Conservation (phyloP, 1,284 basidiomycete species). For the Ustilago esculenta region DNA sequence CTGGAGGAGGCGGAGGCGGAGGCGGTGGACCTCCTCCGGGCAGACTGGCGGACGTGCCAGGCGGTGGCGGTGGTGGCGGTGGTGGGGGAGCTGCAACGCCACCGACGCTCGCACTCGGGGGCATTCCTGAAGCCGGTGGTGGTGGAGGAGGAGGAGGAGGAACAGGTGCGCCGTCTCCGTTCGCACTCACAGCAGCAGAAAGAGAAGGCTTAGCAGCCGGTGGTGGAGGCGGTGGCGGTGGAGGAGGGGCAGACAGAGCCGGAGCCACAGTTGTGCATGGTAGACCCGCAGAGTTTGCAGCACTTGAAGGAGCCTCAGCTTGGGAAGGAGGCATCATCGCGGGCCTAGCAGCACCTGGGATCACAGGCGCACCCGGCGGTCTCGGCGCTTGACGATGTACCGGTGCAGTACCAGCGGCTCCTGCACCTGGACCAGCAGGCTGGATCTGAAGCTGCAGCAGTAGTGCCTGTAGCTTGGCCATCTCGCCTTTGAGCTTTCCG, state of each 20-base stretch:
- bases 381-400: conserved; percentile 38
- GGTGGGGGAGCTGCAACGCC: conserved; percentile 13
- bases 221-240: conserved; percentile 13
- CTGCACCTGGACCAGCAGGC: conserved; percentile 20
- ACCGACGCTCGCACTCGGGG: not conserved
- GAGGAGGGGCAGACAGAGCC: conserved; percentile 8
- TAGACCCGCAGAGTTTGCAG: not conserved
- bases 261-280: not conserved
- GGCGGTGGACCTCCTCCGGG: conserved; percentile 24
- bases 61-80: conserved; percentile 30
- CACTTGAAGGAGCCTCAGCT: not conserved
- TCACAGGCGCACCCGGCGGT: conserved; percentile 31
- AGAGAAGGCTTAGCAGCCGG: not conserved
- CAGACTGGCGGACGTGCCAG: not conserved
- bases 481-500: conserved; percentile 28
- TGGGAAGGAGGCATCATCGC: conserved; percentile 8
- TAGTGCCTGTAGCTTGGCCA: conserved; percentile 50
- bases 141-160: conserved; percentile 41
- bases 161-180: conserved; percentile 1
- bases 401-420: conserved; percentile 19
- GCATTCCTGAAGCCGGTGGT: conserved; percentile 18
- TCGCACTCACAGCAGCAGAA: not conserved
- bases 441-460: conserved; percentile 49
- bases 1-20: conserved; percentile 34
- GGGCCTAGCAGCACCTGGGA: not conserved